These are phyloP conservation scores for Aspergillus cejpii DNA, from an alignment of 2,329 filamentous ascomycete species.

Conservation along the genomic window DNA sequence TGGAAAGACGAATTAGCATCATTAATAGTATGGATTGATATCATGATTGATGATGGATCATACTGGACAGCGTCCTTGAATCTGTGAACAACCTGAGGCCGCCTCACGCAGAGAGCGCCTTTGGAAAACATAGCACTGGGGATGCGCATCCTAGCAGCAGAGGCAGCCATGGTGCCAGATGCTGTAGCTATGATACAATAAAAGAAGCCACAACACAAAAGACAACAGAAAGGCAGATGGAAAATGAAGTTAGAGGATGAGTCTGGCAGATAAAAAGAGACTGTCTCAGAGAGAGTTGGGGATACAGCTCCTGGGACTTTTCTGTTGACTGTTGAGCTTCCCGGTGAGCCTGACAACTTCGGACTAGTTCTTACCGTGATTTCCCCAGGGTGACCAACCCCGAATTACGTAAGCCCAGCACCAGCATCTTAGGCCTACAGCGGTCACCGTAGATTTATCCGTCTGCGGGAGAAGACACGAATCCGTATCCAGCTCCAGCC, in stretches of 20 bases:
- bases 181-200: conserved; percentile 22
- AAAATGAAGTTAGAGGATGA: conserved; percentile 15
- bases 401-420: conserved; percentile 19
- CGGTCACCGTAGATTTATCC: conserved; percentile 19
- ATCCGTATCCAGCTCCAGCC: conserved; percentile 15
- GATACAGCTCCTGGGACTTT: conserved; percentile 33
- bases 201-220: conserved; percentile 20
- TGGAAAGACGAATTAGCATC: conserved; percentile 18
- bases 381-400: conserved; percentile 7
- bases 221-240: conserved; percentile 16
- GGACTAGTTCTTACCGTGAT: conserved; percentile 26
- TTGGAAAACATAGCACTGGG: conserved; percentile 40
- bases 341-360: conserved; percentile 38
- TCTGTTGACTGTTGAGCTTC: conserved; percentile 42
- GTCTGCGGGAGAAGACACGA: conserved; percentile 29
- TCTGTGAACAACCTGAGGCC: conserved; percentile 40
- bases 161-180: conserved; percentile 50
- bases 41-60: conserved; percentile 9
- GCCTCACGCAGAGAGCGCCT: conserved; percentile 41
- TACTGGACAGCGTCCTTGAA: conserved; percentile 41
- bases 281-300: conserved; percentile 28
- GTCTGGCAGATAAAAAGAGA: conserved; percentile 21
- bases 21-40: neutral
- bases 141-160: conserved; percentile 42
- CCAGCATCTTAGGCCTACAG: conserved; percentile 14